Evolutionary conservation across 306 rosid genomes (phyloP).

Genomic region (Carpinus viminea): DNA sequence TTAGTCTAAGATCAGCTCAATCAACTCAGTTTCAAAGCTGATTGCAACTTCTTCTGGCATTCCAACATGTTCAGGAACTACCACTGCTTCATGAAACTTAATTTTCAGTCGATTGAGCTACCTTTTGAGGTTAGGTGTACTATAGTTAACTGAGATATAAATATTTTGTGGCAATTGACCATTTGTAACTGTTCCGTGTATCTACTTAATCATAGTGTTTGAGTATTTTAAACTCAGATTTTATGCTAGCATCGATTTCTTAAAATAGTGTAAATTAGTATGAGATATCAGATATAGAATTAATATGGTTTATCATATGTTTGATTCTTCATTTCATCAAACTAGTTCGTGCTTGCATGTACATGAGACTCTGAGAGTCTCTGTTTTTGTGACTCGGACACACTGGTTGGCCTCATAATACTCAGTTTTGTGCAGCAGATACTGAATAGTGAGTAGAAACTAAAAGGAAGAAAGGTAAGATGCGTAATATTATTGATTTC

Average conservation of each 20-base stretch:
- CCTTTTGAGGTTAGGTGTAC: background rate
- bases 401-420: too few species aligned
- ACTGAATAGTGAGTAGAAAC: background rate
- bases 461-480: background rate
- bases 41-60: background rate
- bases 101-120: background rate
- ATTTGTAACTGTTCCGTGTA: too few species aligned
- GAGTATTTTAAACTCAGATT: too few species aligned
- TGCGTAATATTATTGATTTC: background rate
- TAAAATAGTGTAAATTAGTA: background rate
- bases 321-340: background rate
- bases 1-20: constrained; percentile 5
- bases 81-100: too few species aligned
- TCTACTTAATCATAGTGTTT: too few species aligned
- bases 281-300: background rate
- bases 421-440: background rate
- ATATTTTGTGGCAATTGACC: background rate
- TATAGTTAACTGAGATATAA: background rate
- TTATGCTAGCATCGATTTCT: background rate
- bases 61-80: background rate
- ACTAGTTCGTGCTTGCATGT: background rate
- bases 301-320: background rate
- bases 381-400: background rate
- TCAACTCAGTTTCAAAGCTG: background rate
- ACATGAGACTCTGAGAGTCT: background rate